phyloP scores from a whole-genome alignment of 192 early-diverging fungal genomes.

The Radiomyces spectabilis region DNA sequence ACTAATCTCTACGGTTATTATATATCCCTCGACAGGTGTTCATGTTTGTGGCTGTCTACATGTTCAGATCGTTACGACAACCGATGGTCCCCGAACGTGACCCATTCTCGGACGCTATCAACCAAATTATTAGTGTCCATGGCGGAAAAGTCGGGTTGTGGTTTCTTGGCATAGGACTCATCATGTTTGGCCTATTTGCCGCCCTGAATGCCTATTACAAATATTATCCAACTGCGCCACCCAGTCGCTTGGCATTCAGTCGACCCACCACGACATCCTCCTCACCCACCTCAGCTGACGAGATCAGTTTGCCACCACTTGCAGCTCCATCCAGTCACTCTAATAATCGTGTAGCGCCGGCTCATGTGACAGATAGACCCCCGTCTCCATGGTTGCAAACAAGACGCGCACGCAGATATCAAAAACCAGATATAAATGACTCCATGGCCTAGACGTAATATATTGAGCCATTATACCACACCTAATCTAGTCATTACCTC shows the following conservation, averaged over 20 bases:
- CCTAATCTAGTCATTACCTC: no score
- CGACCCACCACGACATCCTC: no score
- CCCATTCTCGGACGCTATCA: conserved; percentile 23
- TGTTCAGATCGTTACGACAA: conserved; percentile 20
- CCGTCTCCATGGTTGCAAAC: no score
- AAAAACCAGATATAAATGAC: no score
- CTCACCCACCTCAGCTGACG: no score
- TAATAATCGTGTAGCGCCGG: no score
- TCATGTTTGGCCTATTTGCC: conserved; percentile 23
- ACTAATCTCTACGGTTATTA: background rate
- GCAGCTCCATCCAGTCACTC: no score
- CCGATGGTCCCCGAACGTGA: conserved; percentile 3
- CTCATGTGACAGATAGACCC: no score
- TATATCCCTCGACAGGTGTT: conserved; percentile 21
- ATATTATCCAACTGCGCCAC: conserved; percentile 27
- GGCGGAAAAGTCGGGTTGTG: conserved; percentile 15
- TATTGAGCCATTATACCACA: no score
- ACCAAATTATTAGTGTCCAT: conserved; percentile 10
- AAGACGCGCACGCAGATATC: no score
- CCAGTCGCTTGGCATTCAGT: conserved; percentile 1
- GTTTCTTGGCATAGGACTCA: conserved; percentile 23
- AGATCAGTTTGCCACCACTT: no score
- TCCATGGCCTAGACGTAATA: no score
- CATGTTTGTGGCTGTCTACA: conserved; percentile 34
- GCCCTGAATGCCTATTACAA: conserved; percentile 24